Base-by-base conservation (phyloP, 352 stramenopile genomes). In the Halophytophthora polymorphica region DNA sequence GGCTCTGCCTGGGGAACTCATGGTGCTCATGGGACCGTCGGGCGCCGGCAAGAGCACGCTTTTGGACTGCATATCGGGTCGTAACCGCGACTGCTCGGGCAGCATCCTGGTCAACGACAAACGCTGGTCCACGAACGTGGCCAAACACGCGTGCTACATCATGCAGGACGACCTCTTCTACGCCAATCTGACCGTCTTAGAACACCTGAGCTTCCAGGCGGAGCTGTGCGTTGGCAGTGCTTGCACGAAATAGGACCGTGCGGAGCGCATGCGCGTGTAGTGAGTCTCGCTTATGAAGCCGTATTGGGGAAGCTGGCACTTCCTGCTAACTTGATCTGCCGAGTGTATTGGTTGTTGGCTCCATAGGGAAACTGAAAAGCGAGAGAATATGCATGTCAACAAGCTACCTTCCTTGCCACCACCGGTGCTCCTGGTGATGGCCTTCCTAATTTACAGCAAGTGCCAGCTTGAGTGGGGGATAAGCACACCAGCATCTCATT, bases 41-140 rank as follows among this genome's bases (percentile, higher is more conserved):
- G 82, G 83, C 12, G 79, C 84, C 28, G 89, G 90, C 11, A 98
- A 98, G 60, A 97, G 87, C n/a, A 96, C 93, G 1, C 76, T 98
- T 4, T 77, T 97, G 7, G 92, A 98, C 74, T 95, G 97, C 18
- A 90, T 98, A 44, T 88, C 93, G 0, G 67, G 91, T 14, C 72
- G 92, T 34, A 98, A 98, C 47, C 78, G 58, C 13, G 66, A 64
- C 10, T 83, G 88, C 7, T 64, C 77, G 31, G 75, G 82, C 21
- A 59, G 37, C 0, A 83, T 87, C 34, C 61, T 41, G 2, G 66
- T 97, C 23, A 86, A 79, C 42, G 92, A 93, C n/a, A 31, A 61
- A 7, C 54, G 50, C 5, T 83, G 75, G 64, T 57, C 19, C 36
- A 58, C 81, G 6, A 41, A 21, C 0, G 62, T 50, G 8, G 67